Conservation (phyloP, 1,284 basidiomycete genomes). For the Moniliophthora roreri region DNA sequence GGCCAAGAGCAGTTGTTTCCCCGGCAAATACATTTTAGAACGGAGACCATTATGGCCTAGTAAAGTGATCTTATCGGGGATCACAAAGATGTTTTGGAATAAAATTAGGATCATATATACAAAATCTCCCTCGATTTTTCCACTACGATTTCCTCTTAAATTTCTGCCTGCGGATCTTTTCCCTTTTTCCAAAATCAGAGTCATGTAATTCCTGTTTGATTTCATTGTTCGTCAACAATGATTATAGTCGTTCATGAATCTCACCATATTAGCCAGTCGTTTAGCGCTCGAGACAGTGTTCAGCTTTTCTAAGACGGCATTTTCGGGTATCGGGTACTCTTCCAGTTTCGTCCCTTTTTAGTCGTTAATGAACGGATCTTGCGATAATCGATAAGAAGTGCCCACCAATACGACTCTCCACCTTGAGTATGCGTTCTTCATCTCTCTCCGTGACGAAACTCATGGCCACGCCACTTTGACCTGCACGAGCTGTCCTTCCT, state of each 20-base stretch:
- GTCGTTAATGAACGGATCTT: neutral
- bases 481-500: slow-evolving; percentile 92
- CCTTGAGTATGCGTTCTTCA: slow-evolving; percentile 79
- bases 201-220: slow-evolving; percentile 81
- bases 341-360: slow-evolving; percentile 67
- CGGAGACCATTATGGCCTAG: too few relatives aligned
- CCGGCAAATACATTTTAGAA: too few relatives aligned
- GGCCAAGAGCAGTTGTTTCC: too few relatives aligned
- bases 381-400: slow-evolving; percentile 19
- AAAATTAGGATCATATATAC: too few relatives aligned
- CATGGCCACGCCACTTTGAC: slow-evolving; percentile 85
- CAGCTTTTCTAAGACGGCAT: slow-evolving; percentile 81
- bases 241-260: slow-evolving; percentile 18
- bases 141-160: slow-evolving; percentile 35
- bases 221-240: neutral
- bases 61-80: too few relatives aligned
- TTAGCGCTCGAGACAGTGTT: slow-evolving; percentile 92
- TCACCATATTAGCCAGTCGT: slow-evolving; percentile 90
- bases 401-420: slow-evolving; percentile 87
- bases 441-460: slow-evolving; percentile 96
- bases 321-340: slow-evolving; percentile 79
- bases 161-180: slow-evolving; percentile 78
- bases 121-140: too few relatives aligned
- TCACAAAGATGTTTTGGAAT: too few relatives aligned
- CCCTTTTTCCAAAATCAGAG: slow-evolving; percentile 87